Evolutionary conservation across 1,139 yeast genomes (phyloP).

Genomic region (Debaryomycetaceae sp.): DNA sequence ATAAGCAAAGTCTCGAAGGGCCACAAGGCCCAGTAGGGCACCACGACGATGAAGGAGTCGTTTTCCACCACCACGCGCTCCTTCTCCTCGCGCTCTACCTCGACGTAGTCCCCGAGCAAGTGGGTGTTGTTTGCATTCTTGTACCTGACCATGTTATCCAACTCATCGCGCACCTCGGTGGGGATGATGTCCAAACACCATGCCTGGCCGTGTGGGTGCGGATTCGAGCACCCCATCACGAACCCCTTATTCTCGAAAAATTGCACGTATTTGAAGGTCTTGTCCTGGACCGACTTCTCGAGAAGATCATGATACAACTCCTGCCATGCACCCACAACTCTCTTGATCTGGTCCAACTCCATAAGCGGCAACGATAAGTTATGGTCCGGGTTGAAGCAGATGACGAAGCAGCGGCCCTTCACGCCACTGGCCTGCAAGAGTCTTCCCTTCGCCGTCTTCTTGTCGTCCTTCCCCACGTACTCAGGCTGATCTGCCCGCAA

Average conservation of each 20-base stretch:
- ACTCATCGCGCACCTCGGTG: conserved; percentile 63
- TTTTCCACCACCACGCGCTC: conserved; percentile 57
- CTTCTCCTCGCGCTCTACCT: conserved; percentile 49
- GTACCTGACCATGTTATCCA: conserved; percentile 50
- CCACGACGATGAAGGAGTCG: conserved; percentile 65
- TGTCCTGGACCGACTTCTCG: conserved; percentile 35
- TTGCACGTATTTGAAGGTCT: conserved; percentile 60
- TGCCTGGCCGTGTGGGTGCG: conserved; percentile 80
- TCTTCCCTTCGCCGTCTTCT: conserved; percentile 30
- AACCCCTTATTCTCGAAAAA: conserved; percentile 77
- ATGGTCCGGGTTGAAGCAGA: conserved; percentile 75
- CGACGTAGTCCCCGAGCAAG: conserved; percentile 63
- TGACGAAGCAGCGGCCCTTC: conserved; percentile 66
- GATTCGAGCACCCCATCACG: conserved; percentile 81
- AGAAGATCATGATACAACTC: conserved; percentile 40
- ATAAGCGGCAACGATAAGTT: conserved; percentile 64
- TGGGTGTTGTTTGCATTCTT: conserved; percentile 41
- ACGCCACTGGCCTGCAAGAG: conserved; percentile 59
- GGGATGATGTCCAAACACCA: conserved; percentile 73
- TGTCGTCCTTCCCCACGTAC: conserved; percentile 17
- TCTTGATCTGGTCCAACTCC: conserved; percentile 38
- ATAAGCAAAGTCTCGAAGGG: conserved; percentile 71
- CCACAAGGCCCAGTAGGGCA: conserved; percentile 85
- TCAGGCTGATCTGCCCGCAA: conserved; percentile 59
- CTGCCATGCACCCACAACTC: conserved; percentile 62